These are phyloP conservation scores for Pythium dissotocum DNA, from an alignment of 352 stramenopile species.

Conservation along the genomic window DNA sequence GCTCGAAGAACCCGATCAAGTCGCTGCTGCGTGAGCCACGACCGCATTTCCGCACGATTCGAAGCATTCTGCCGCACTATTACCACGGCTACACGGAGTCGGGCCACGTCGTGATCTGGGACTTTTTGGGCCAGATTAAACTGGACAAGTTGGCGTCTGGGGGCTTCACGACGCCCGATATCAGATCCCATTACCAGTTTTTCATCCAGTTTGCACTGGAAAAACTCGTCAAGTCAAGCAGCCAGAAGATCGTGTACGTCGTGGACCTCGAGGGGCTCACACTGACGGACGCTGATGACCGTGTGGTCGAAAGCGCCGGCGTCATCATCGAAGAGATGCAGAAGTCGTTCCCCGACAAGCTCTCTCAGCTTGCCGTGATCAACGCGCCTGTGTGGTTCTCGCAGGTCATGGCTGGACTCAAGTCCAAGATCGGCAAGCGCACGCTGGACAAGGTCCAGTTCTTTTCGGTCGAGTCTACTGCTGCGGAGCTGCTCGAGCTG, in stretches of 20 bases:
- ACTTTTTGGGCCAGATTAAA: constrained; percentile 79
- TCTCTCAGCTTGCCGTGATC: constrained; percentile 60
- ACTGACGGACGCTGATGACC: constrained; percentile 64
- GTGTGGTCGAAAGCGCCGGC: constrained; percentile 60
- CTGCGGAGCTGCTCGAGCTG: constrained; percentile 52
- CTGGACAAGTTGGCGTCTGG: constrained; percentile 67
- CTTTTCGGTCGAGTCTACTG: constrained; percentile 40
- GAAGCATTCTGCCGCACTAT: constrained; percentile 69
- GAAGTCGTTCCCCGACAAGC: constrained; percentile 60
- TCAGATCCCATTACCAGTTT: constrained; percentile 75
- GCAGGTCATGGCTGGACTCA: constrained; percentile 67
- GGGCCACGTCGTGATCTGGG: constrained; percentile 73
- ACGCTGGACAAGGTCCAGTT: constrained; percentile 74
- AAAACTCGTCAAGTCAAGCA: constrained; percentile 56
- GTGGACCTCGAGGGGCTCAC: constrained; percentile 79
- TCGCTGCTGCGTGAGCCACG: constrained; percentile 50
- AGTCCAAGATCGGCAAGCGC: constrained; percentile 53
- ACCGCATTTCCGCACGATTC: constrained; percentile 74
- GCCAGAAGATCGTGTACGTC: constrained; percentile 75
- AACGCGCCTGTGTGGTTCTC: constrained; percentile 83
- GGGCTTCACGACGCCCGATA: constrained; percentile 71
- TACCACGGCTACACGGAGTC: constrained; percentile 74
- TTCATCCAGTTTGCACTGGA: constrained; percentile 76
- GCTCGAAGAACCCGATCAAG: constrained; percentile 41
- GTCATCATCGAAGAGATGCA: constrained; percentile 60